These are phyloP conservation scores for Eimeria necatrix DNA, from an alignment of 169 alveolate genomes.

Conservation along the genomic window DNA sequence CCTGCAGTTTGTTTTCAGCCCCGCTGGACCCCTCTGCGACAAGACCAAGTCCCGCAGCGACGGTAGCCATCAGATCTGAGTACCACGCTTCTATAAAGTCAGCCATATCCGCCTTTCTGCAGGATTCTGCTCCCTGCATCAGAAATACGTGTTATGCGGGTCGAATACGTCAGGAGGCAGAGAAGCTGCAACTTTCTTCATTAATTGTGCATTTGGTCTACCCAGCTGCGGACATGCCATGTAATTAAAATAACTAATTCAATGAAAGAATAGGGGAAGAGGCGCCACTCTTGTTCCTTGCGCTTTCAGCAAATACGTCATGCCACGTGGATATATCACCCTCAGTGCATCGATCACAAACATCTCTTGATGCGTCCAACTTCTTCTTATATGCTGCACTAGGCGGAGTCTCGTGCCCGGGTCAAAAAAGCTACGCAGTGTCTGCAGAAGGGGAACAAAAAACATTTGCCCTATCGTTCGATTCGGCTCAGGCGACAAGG, in stretches of 20 bases:
- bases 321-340: neutral
- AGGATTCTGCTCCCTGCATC: slow-evolving; percentile 25
- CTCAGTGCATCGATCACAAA: slow-evolving; percentile 1
- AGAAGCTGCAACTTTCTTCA: too few relatives aligned
- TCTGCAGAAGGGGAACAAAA: neutral
- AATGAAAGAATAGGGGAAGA: too few relatives aligned
- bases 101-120: slow-evolving; percentile 7
- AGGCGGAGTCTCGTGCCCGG: slow-evolving; percentile 23
- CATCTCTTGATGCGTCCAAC: neutral
- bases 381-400: slow-evolving; percentile 7
- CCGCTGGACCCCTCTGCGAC: neutral
- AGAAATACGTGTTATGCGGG: neutral
- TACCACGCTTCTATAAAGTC: slow-evolving; percentile 58
- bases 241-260: too few relatives aligned
- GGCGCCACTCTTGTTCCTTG: too few relatives aligned
- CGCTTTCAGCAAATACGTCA: neutral
- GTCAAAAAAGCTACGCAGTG: slow-evolving; percentile 23
- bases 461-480: neutral
- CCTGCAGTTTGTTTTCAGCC: neutral
- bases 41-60: slow-evolving; percentile 1
- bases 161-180: too few relatives aligned
- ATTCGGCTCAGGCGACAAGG: too few relatives aligned
- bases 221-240: too few relatives aligned
- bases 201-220: too few relatives aligned
- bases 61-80: slow-evolving; percentile 41